phyloP scores from a whole-genome alignment of 129 eudicot species.

The Saussurea involucrata region DNA sequence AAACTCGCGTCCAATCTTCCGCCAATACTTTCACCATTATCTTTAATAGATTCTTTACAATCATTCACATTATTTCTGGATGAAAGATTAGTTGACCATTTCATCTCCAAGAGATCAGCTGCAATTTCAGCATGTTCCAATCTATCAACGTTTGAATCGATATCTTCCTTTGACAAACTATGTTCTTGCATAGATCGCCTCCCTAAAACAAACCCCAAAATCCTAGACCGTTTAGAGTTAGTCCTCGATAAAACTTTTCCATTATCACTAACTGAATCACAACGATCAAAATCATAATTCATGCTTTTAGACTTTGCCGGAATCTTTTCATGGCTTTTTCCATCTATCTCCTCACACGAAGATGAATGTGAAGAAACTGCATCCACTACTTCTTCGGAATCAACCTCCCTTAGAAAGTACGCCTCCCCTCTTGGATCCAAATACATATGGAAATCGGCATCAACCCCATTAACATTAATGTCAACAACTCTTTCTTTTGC shows the following conservation, averaged over 20 bases:
- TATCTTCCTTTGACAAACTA: slow-evolving; percentile 25
- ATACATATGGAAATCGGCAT: slow-evolving; percentile 75
- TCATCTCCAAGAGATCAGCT: slow-evolving; percentile 87
- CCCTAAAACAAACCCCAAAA: slow-evolving; percentile 70
- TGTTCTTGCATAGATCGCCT: slow-evolving; percentile 48
- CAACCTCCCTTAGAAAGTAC: slow-evolving; percentile 64
- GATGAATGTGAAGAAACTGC: slow-evolving; percentile 33
- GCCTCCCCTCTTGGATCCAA: slow-evolving; percentile 89
- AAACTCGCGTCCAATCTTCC: slow-evolving; percentile 31
- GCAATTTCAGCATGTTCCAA: slow-evolving; percentile 90
- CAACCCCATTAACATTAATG: slow-evolving; percentile 81
- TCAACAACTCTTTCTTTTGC: slow-evolving; percentile 70
- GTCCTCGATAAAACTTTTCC: slow-evolving; percentile 34
- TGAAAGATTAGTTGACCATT: slow-evolving; percentile 73
- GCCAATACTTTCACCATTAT: slow-evolving; percentile 21
- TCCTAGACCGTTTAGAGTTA: slow-evolving; percentile 45
- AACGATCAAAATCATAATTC: slow-evolving; percentile 39
- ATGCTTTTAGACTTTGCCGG: slow-evolving; percentile 51
- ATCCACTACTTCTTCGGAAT: slow-evolving; percentile 48
- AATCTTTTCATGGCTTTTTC: slow-evolving; percentile 28
- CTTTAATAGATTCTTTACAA: slow-evolving; percentile 3
- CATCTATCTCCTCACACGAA: slow-evolving; percentile 49
- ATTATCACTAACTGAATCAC: slow-evolving; percentile 35
- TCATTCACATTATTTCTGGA: slow-evolving; percentile 18
- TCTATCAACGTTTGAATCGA: slow-evolving; percentile 34